Conservation (phyloP, 805 yeast genomes). For the Candida montana region DNA sequence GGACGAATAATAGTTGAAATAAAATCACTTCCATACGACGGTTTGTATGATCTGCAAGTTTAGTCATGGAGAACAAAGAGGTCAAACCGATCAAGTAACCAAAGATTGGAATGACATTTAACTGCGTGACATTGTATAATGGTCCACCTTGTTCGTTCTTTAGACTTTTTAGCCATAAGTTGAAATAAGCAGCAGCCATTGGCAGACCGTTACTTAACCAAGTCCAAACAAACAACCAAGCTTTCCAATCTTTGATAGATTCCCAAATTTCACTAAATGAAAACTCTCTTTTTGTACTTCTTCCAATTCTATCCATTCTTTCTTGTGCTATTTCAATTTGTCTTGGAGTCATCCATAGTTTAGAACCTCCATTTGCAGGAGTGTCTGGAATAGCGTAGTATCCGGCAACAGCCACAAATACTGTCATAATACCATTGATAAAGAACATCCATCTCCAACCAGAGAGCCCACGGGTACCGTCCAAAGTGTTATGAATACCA, state of each 20-base stretch:
- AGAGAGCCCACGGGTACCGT: constrained; percentile 4
- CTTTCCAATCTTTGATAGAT: constrained; percentile 6
- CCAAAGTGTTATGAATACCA: constrained; percentile 17
- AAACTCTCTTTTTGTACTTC: constrained; percentile 11
- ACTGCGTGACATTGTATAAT: constrained; percentile 6
- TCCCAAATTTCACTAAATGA: not conserved
- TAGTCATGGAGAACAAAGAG: constrained; percentile 9
- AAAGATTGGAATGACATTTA: constrained; percentile 18
- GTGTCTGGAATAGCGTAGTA: constrained; percentile 33
- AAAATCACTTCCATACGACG: not conserved
- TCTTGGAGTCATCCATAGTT: constrained; percentile 29
- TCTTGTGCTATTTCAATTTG: constrained; percentile 20
- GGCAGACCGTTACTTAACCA: not conserved
- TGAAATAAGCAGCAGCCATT: constrained; percentile 8
- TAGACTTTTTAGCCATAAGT: constrained; percentile 14
- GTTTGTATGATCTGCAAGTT: constrained; percentile 6
- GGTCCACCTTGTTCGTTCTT: constrained; percentile 10
- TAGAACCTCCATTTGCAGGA: constrained; percentile 24
- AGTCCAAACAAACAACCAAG: not conserved
- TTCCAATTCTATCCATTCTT: constrained; percentile 14
- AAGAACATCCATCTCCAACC: constrained; percentile 16
- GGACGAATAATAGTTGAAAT: not conserved
- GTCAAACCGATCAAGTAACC: constrained; percentile 12
- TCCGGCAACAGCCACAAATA: constrained; percentile 28
- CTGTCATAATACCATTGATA: constrained; percentile 15